Evolutionary conservation across 495 filamentous ascomycete genomes (phyloP), one percentile per base, ranked within the genome.

Genomic region (Staphylotrichum tortipilum): DNA sequence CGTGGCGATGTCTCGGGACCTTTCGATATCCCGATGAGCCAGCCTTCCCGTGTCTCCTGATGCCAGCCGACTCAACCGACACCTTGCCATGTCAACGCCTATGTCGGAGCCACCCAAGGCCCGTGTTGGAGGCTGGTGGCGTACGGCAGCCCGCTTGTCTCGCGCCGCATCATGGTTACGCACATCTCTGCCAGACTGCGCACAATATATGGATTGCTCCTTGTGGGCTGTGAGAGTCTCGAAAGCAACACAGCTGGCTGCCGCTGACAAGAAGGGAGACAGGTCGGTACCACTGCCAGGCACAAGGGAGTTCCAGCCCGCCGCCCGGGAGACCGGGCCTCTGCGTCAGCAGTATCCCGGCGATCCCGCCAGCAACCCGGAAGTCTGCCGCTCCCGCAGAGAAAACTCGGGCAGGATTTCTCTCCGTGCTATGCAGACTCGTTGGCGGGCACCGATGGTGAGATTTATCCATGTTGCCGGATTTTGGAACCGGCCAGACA

Each of bases 1-100:
- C n/a, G 45, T 19, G 18, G 35, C 35, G 3, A 10, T 49, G 47
- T 49, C 47, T 41, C 36, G 47, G 47, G 19, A 41, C 9, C 24
- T 41, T 21, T 39, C 22, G n/a, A n/a, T n/a, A n/a, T 18, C 37
- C 14, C 23, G 11, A 1, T 21, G n/a, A n/a, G n/a, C n/a, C 1
- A 31, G 21, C 5, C 29, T 30, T 17, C 9, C 1, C 3, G 3
- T 7, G 3, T 31, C 46, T 15, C 11, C 15, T 15, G 7, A 17
- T 2, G n/a, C 17, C 22, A 17, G 2, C 44, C 6, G 3, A n/a
- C n/a, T 28, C 22, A 28, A 36, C 33, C n/a, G 7, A 15, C 9
- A 14, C n/a, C n/a, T n/a, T n/a, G n/a, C n/a, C n/a, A n/a, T n/a
- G n/a, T n/a, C n/a, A n/a, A n/a, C n/a, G n/a, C n/a, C n/a, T n/a